phyloP scores from a whole-genome alignment of 1,284 basidiomycete species.

The Rhodotorula mucilaginosa region DNA sequence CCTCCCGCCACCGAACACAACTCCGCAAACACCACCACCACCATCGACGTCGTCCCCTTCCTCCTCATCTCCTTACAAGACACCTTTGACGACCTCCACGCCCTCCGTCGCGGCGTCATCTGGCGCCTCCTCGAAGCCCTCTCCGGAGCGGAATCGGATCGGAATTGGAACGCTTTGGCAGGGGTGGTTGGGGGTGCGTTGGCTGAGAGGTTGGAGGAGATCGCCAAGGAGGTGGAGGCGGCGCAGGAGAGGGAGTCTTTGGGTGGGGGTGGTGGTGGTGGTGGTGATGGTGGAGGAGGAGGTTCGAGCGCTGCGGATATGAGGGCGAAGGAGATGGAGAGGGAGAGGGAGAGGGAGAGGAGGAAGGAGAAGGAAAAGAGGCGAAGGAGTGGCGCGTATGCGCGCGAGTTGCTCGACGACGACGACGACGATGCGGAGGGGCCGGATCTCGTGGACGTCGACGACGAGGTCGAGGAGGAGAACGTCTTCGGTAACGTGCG shows the following conservation, averaged over 20 bases:
- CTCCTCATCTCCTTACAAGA: slow-evolving; percentile 17
- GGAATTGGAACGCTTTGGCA: not conserved
- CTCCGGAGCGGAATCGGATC: not conserved
- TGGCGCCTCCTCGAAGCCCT: slow-evolving; percentile 22
- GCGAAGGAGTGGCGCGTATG: slow-evolving; percentile 1
- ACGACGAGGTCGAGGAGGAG: not conserved
- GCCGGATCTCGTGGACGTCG: not conserved
- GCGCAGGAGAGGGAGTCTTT: slow-evolving; percentile 13
- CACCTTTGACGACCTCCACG: slow-evolving; percentile 13
- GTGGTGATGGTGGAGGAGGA: no score
- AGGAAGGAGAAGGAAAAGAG: slow-evolving; percentile 5
- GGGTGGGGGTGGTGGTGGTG: not conserved
- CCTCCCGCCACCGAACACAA: not conserved
- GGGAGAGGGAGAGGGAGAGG: not conserved
- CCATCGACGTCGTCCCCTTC: not conserved
- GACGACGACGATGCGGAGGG: not conserved
- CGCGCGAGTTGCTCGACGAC: not conserved
- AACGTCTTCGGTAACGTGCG: not conserved
- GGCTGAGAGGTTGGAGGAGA: not conserved
- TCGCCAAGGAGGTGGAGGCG: not conserved
- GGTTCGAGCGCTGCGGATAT: not conserved
- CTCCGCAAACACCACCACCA: not conserved
- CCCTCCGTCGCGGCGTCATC: slow-evolving; percentile 11
- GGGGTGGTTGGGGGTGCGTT: not conserved
- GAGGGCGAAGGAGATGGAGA: not conserved